A percentile compares a stretch with the other conserved stretches of the same genome.
phyloP scores from a whole-genome alignment of 1,284 basidiomycete species.

The Melampsora americana region DNA sequence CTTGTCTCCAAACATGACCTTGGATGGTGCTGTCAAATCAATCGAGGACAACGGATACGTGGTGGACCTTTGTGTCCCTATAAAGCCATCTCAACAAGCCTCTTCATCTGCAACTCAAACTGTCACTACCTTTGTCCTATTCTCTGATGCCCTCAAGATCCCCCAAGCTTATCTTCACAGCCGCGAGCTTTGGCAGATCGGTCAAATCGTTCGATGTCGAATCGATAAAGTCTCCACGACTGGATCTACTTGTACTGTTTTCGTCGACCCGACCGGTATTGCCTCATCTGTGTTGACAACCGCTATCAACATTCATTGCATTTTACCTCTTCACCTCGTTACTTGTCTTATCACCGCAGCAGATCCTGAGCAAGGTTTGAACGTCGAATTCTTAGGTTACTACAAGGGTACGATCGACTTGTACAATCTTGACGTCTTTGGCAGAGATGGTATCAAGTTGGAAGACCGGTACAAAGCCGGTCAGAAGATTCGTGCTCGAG shows the following conservation, averaged over 20 bases:
- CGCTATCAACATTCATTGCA: constrained; percentile 35
- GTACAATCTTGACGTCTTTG: constrained; percentile 65
- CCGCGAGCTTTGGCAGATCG: constrained; percentile 54
- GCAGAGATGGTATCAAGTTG: constrained; percentile 55
- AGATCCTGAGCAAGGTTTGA: constrained; percentile 70
- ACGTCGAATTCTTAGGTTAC: constrained; percentile 85
- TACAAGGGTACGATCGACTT: constrained; percentile 88
- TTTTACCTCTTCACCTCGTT: constrained; percentile 56
- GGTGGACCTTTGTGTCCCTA: constrained; percentile 75
- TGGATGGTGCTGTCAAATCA: constrained; percentile 75
- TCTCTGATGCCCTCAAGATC: constrained; percentile 43
- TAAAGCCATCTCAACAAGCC: constrained; percentile 52
- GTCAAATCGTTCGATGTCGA: constrained; percentile 65
- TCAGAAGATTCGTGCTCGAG: constrained; percentile 79
- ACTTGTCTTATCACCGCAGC: constrained; percentile 57
- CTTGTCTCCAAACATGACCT: constrained; percentile 69
- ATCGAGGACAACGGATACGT: constrained; percentile 93
- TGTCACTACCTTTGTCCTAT: constrained; percentile 46
- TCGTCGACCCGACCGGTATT: constrained; percentile 28
- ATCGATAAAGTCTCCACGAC: constrained; percentile 67
- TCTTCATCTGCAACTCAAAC: constrained; percentile 47
- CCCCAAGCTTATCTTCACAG: constrained; percentile 49
- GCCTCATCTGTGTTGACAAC: constrained; percentile 21
- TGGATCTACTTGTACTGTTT: constrained; percentile 66
- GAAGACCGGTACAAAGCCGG: constrained; percentile 69